Base-by-base conservation (phyloP, 352 stramenopile genomes). In the Phytophthora hybrid region DNA sequence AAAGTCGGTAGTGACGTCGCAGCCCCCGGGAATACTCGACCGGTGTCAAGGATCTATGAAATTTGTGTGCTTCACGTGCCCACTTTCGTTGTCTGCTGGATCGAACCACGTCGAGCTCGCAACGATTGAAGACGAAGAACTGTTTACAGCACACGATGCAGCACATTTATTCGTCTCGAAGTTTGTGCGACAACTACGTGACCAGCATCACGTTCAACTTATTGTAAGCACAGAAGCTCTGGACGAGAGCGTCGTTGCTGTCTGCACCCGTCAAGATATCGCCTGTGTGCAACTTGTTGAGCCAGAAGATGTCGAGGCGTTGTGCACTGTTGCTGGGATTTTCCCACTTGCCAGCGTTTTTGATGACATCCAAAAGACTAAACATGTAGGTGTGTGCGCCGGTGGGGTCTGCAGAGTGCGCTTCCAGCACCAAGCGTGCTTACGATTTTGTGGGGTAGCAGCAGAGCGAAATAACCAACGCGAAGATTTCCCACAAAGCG, bases 221-320 rank as follows among this genome's bases (percentile, higher is more conserved):
- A 1, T 95, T 4, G 61, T 94, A 7, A 82, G 73, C 44, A 84
- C 80, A 0, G 77, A 91, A 57, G 71, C 67, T 5, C 60, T 92
- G 10, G 74, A 85, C 7, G 77, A 84, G 44, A 71, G 79, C 9
- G 70, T 92, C 11, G 77, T 82, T 2, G 78, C 79, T 8, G 65
- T 69, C 1, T 94, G 85, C 64, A 79, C 73, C 10, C 76, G 70
- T 1, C 71, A 87, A 1, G 63, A 59, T 11, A 85, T 94, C 23
- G 84, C 83, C 16, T 94, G 87, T 41, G 77, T 94, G 8, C 83
- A 92, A 54, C 83, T 83, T 44, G 81, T 76, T 4, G 88, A 93
- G 41, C 61, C 67, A 8, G 74, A 84, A 46, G 87, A 95, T 52
- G 51, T 94, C 0, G 64, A 76, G 1, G 69, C 67, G 14, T 61